Evolutionary conservation across 345 rosid species (phyloP), one percentile per base, ranked within the genome.

Genomic region (Brassica rapa): DNA sequence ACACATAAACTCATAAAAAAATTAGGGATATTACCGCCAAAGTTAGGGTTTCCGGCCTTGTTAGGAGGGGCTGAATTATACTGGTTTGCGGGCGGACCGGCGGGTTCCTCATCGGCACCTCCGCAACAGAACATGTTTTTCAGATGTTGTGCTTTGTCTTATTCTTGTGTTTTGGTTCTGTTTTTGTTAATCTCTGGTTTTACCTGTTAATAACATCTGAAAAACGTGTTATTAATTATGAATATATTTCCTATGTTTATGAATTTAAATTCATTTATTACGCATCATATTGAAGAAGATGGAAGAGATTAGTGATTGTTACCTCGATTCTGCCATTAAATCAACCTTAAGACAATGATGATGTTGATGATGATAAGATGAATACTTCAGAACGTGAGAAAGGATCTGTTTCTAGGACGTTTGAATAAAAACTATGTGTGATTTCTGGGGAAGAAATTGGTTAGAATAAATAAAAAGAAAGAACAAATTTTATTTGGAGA

Each of bases 61-160:
- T 81, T 81, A 15, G 93, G 96, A n/a, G 97, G 97, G 57, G 94
- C 89, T 65, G 96, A 81, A 62, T 94, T 80, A 64, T 85, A 70
- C 67, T 89, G 91, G 82, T 82, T 89, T 24, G 93, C 85, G 6
- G 93, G 87, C 3, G 93, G 89, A 61, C 92, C 92, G 55, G 80
- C 64, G 12, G 84, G 83, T 78, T 95, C 98, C 85, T 95, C 98
- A 84, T 93, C 98, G 66, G 84, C 80, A 70, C 88, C 99, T 73
- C 91, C 94, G 75, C 99, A 95, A 83, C 99, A 95, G 75, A 86
- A 90, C 98, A 95, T 93, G 25, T 68, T 71, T 37, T 79, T 85
- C 77, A 76, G 71, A 62, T 63, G 43, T 60, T 72, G 37, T 43
- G 59, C 37, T 73, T 57, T 71, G 39, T 81, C 72, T 78, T 72